A percentile compares a stretch with the other conserved stretches of the same genome.
Conservation (phyloP, 2,329 filamentous ascomycete species). For the Albophoma yamanashiensis region DNA sequence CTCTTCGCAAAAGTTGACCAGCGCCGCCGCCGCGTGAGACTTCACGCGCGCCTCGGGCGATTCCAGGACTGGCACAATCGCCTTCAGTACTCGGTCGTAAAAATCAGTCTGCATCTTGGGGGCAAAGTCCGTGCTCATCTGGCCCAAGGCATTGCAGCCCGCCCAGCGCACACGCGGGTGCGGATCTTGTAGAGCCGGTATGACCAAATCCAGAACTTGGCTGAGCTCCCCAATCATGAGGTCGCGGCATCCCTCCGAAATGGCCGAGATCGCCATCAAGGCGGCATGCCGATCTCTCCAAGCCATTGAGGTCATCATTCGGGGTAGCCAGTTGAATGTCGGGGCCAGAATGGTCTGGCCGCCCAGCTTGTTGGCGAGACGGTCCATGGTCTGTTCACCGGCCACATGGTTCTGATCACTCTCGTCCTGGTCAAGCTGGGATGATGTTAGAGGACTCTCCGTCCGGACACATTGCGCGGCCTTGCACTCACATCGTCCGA, state of each 20-base stretch:
- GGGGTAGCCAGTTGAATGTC: constrained; percentile 92
- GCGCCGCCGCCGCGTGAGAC: constrained; percentile 90
- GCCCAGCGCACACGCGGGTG: constrained; percentile 95
- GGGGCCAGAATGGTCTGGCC: constrained; percentile 86
- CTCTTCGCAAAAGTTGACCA: constrained; percentile 99
- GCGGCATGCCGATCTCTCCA: constrained; percentile 96
- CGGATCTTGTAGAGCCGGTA: constrained; percentile 78
- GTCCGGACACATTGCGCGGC: neutral
- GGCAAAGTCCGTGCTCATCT: constrained; percentile 99
- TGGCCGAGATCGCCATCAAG: constrained; percentile 97
- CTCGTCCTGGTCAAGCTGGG: constrained; percentile 80
- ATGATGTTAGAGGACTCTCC: constrained; percentile 14
- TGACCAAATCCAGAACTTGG: constrained; percentile 89
- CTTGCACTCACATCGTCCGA: constrained; percentile 67
- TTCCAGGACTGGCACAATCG: constrained; percentile 85
- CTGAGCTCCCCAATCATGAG: constrained; percentile 91
- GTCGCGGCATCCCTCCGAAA: constrained; percentile 92
- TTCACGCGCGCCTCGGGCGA: constrained; percentile 89
- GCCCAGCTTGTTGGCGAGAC: constrained; percentile 91
- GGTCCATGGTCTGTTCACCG: constrained; percentile 97
- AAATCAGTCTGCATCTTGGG: constrained; percentile 97
- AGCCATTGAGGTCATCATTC: constrained; percentile 91
- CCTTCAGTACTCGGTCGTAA: constrained; percentile 75
- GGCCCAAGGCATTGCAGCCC: constrained; percentile 94
- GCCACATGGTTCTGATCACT: constrained; percentile 96